These are phyloP conservation scores for Candida loeiensis DNA, from an alignment of 805 yeast species.

Conservation along the genomic window DNA sequence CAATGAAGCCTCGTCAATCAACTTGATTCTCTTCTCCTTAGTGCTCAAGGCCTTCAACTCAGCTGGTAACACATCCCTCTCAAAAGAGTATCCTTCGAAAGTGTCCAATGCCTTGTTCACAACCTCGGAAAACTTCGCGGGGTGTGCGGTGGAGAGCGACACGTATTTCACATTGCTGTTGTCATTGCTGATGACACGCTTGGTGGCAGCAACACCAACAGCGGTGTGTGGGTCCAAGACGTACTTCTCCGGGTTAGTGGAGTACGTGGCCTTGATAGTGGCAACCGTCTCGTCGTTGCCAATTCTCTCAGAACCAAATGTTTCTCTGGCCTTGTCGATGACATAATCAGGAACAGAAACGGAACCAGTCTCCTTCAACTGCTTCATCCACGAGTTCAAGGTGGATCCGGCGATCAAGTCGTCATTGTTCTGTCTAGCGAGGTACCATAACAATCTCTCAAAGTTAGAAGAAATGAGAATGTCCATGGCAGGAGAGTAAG, in stretches of 20 bases:
- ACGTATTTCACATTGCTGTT: slow-evolving; percentile 43
- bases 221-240: slow-evolving; percentile 96
- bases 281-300: slow-evolving; percentile 72
- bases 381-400: slow-evolving; percentile 71
- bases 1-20: slow-evolving; percentile 68
- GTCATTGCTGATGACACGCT: slow-evolving; percentile 53
- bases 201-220: slow-evolving; percentile 83
- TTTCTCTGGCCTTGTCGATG: slow-evolving; percentile 59
- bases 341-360: slow-evolving; percentile 67
- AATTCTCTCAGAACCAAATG: slow-evolving; percentile 78
- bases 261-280: slow-evolving; percentile 72
- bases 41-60: slow-evolving; percentile 72
- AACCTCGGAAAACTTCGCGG: slow-evolving; percentile 97
- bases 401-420: slow-evolving; percentile 69
- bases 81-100: slow-evolving; percentile 76
- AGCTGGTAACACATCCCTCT: slow-evolving; percentile 81
- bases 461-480: slow-evolving; percentile 92
- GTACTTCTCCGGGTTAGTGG: slow-evolving; percentile 58
- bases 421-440: slow-evolving; percentile 66
- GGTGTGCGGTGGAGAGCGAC: slow-evolving; percentile 95
- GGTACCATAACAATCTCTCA: slow-evolving; percentile 94
- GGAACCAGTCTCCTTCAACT: slow-evolving; percentile 71
- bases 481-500: slow-evolving; percentile 98
- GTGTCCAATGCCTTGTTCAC: slow-evolving; percentile 74
- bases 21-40: slow-evolving; percentile 70